Evolutionary conservation across 106 monocot genomes (phyloP).

Genomic region (Acanthochlamys bracteata): DNA sequence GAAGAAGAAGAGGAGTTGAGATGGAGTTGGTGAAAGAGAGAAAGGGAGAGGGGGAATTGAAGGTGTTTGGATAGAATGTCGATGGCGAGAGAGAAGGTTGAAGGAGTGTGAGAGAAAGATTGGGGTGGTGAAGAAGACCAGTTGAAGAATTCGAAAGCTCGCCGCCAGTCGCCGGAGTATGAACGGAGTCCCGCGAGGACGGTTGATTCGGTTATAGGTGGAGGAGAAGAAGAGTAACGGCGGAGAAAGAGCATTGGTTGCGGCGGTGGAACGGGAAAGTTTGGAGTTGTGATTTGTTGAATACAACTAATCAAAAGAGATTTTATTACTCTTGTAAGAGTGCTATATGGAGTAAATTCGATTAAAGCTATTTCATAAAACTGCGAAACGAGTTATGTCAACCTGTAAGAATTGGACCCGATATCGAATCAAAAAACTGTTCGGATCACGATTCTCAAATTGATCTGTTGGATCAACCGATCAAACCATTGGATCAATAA

Average conservation of each 20-base stretch:
- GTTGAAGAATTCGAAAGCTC: conserved; percentile 84
- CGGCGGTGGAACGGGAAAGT: conserved; percentile 8
- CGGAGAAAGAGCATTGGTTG: not conserved
- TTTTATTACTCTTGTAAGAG: too few relatives aligned
- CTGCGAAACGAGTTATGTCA: too few relatives aligned
- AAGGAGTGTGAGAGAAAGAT: conserved; percentile 41
- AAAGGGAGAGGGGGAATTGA: conserved; percentile 58
- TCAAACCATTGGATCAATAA: too few relatives aligned
- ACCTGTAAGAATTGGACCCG: too few relatives aligned
- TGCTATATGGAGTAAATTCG: too few relatives aligned
- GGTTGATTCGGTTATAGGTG: conserved; percentile 24
- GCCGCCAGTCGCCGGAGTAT: conserved; percentile 70
- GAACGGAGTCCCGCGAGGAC: conserved; percentile 50
- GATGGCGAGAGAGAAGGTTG: conserved; percentile 43
- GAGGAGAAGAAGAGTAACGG: not conserved
- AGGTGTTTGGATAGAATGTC: conserved; percentile 85
- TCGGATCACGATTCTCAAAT: too few relatives aligned
- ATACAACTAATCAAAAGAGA: too few relatives aligned
- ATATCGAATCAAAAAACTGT: too few relatives aligned
- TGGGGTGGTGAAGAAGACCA: conserved; percentile 37
- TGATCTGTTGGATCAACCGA: too few relatives aligned
- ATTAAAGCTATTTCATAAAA: too few relatives aligned
- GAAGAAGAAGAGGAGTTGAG: conserved; percentile 13
- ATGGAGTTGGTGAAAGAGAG: conserved; percentile 25
- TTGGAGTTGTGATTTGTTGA: too few relatives aligned